Evolutionary conservation across 345 rosid species (phyloP).

Genomic region (Ceriops tagal): DNA sequence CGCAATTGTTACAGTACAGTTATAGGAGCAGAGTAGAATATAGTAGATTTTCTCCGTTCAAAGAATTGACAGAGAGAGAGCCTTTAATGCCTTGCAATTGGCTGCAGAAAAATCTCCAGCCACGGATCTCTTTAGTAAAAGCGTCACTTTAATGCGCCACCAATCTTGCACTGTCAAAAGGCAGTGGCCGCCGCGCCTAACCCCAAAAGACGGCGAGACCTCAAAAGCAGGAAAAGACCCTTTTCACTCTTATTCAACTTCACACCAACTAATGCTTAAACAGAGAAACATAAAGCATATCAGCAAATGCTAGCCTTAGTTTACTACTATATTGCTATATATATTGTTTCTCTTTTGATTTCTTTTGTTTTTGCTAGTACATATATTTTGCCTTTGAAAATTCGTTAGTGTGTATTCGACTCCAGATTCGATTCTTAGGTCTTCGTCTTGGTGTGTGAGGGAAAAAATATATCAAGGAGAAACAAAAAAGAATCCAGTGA

Average conservation of each 20-base stretch:
- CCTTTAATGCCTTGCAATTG: slow-evolving; percentile 27
- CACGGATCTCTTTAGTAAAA: slow-evolving; percentile 10
- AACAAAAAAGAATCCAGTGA: slow-evolving; percentile 25
- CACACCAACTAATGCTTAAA: background rate
- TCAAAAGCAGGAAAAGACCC: slow-evolving; percentile 27
- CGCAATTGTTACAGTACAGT: background rate
- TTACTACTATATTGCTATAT: too few species aligned
- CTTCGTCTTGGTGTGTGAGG: slow-evolving; percentile 14
- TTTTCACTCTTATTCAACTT: slow-evolving; percentile 6
- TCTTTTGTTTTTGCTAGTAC: background rate
- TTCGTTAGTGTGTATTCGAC: slow-evolving; percentile 21
- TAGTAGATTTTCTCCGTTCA: slow-evolving; percentile 22
- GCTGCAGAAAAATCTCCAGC: background rate
- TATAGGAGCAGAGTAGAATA: background rate
- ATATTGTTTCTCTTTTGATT: background rate
- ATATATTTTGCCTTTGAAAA: slow-evolving; percentile 9
- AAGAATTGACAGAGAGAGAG: slow-evolving; percentile 16
- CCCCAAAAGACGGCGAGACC: slow-evolving; percentile 26
- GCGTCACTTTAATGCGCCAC: slow-evolving; percentile 21
- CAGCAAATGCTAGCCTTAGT: too few species aligned
- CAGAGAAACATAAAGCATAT: too few species aligned
- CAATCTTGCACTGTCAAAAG: slow-evolving; percentile 22
- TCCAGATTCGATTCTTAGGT: slow-evolving; percentile 37
- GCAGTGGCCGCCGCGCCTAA: slow-evolving; percentile 10
- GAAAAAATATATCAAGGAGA: too few species aligned